Percentiles rank a stretch among this genome's conserved stretches.
Evolutionary conservation across 257 asterid genomes (phyloP).

Genomic region (Henckelia pumila): DNA sequence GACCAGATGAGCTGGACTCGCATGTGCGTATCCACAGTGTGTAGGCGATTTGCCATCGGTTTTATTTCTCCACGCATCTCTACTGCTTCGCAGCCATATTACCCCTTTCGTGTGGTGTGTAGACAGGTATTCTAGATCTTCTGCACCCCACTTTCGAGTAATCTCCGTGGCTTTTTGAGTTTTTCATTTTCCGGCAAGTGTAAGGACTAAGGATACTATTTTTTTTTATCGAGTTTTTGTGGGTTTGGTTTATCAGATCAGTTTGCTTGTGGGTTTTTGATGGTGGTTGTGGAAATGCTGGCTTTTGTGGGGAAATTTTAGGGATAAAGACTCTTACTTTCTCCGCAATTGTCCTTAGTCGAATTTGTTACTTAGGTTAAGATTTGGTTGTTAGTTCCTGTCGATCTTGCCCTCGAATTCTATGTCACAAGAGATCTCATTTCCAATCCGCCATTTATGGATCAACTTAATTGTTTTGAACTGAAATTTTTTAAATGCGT

Average conservation of each 20-base stretch:
- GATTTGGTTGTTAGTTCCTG: background rate
- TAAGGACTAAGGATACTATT: background rate
- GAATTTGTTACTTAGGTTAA: background rate
- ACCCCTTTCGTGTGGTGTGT: conserved; percentile 19
- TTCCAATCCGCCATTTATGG: background rate
- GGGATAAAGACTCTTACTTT: background rate
- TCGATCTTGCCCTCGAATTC: background rate
- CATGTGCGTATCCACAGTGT: conserved; percentile 28
- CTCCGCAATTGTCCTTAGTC: background rate
- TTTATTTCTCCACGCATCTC: conserved; percentile 31
- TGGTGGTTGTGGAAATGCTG: background rate
- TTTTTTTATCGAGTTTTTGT: background rate
- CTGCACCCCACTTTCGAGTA: background rate
- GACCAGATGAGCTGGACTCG: conserved; percentile 39
- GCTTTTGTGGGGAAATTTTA: background rate
- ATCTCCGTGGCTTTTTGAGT: background rate
- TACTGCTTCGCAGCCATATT: conserved; percentile 19
- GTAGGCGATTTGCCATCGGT: conserved; percentile 30
- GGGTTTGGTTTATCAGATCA: background rate
- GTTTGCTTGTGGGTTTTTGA: background rate
- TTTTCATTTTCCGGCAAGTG: background rate
- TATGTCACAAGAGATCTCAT: background rate
- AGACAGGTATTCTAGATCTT: conserved; percentile 37
- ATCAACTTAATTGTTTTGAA: background rate
- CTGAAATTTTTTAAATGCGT: conserved; percentile 1